Evolutionary conservation across 106 monocot species (phyloP), one percentile per base, ranked within the genome.

Genomic region (Amphibolis antarctica): DNA sequence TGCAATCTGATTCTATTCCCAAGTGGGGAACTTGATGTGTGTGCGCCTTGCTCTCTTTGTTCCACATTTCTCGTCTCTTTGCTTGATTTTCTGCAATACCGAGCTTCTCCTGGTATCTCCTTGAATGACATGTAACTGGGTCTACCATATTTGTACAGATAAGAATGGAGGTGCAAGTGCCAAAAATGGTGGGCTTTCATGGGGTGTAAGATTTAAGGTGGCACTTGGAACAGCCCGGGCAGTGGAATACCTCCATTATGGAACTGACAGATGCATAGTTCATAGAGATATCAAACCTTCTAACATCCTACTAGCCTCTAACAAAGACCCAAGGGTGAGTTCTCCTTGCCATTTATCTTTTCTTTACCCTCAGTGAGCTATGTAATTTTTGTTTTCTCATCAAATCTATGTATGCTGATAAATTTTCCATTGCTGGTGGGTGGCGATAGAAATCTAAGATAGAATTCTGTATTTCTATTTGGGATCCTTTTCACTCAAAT

Each of bases 211-310:
- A 52, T 82, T 80, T 58, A 92, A 84, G 64, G 82, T 92, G 59
- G 92, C 92, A 5, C 51, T 82, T 5, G 80, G 87, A 50, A 61
- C 82, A 18, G 92, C 87, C 9, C 76, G 65, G 30, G 87, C 92
- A 1, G 66, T 92, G 44, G 84, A 82, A 66, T 88, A 88, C 65
- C 54, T 92, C 19, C 92, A 92, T 44, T 76, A 59, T 45, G 79
- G 81, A 62, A 80, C 79, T 11, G 81, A 74, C 27, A 92, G 74
- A 70, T 92, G 92, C 66, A 66, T 92, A 1, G 59, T 92, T 18
- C 92, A 92, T 60, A 84, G 92, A 75, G 92, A 92, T 56, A 85
- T 92, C 64, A 92, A 92, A 77, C 82, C 92, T 18, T 81, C 92
- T 20, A 92, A 92, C 71, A 85, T 87, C 65, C 84, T 92, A 49